A percentile compares a stretch with the other conserved stretches of the same genome.
Evolutionary conservation across 805 yeast genomes (phyloP).

Genomic region (Kluyveromyces starmeri): DNA sequence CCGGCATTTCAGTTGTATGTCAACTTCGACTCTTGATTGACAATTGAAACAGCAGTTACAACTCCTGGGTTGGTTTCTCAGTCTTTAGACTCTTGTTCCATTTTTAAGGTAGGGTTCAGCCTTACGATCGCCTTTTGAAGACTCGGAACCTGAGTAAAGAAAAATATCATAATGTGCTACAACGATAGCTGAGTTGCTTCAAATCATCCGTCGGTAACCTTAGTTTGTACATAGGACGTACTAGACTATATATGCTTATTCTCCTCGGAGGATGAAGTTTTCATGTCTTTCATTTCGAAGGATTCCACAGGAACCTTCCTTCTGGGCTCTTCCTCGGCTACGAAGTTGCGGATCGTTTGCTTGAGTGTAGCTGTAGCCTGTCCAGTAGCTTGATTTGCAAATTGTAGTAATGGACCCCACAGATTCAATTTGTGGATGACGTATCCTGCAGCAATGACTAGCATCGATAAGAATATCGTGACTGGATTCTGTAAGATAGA

Average conservation of each 20-base stretch:
- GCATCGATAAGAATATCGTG: slow-evolving; percentile 38
- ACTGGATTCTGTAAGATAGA: slow-evolving; percentile 82
- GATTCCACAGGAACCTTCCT: slow-evolving; percentile 14
- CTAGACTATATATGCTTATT: neutral
- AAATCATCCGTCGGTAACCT: too few species aligned
- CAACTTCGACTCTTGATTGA: too few species aligned
- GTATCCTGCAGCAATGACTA: slow-evolving; percentile 45
- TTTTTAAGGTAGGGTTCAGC: too few species aligned
- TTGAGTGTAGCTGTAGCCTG: slow-evolving; percentile 49
- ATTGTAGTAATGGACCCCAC: slow-evolving; percentile 63
- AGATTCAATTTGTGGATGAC: slow-evolving; percentile 62
- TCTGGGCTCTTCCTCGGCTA: slow-evolving; percentile 40
- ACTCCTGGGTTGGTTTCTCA: too few species aligned
- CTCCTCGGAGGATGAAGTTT: neutral
- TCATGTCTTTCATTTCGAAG: slow-evolving; percentile 25
- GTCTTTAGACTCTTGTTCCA: too few species aligned
- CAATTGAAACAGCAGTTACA: too few species aligned
- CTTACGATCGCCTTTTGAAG: too few species aligned
- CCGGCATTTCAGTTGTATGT: too few species aligned
- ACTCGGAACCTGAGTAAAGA: too few species aligned
- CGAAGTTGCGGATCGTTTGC: slow-evolving; percentile 47
- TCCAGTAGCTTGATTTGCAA: slow-evolving; percentile 47
- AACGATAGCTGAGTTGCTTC: too few species aligned
- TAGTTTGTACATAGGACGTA: too few species aligned
- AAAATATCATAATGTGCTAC: too few species aligned